Evolutionary conservation across 1,284 basidiomycete genomes (phyloP).

Genomic region (Leccinum pallidistipes): DNA sequence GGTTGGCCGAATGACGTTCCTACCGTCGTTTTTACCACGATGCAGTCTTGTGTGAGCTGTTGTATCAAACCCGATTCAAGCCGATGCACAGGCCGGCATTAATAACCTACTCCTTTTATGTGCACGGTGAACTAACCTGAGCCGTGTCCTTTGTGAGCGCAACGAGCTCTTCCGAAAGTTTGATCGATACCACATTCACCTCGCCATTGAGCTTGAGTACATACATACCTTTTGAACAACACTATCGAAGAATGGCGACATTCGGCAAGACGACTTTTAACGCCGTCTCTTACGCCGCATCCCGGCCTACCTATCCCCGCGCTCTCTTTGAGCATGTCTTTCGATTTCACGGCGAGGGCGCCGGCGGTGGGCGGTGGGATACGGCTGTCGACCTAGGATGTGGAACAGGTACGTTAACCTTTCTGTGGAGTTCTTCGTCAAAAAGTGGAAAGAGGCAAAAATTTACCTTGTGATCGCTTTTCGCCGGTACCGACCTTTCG

Average conservation of each 20-base stretch:
- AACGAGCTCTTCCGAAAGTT: background rate
- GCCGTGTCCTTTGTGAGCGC: background rate
- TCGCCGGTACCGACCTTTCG: background rate
- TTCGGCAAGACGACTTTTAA: constrained; percentile 67
- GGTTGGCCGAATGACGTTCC: constrained; percentile 1
- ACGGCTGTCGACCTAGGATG: constrained; percentile 78
- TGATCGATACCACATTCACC: background rate
- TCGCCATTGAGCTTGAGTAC: background rate
- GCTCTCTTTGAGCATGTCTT: constrained; percentile 64
- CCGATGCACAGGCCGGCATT: background rate
- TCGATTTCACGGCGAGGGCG: constrained; percentile 47
- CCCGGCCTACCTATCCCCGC: constrained; percentile 66
- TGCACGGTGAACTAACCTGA: background rate
- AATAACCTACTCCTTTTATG: background rate
- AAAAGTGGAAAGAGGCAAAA: background rate
- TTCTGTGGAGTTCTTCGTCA: background rate
- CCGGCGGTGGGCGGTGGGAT: constrained; percentile 43
- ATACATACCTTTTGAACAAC: background rate
- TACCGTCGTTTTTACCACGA: constrained; percentile 9
- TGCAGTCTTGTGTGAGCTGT: background rate
- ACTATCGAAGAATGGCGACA: constrained; percentile 53
- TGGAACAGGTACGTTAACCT: constrained; percentile 63
- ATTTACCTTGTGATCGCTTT: background rate
- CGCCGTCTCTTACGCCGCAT: constrained; percentile 61
- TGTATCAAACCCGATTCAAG: constrained; percentile 1